Evolutionary conservation across 2,329 filamentous ascomycete genomes (phyloP), one percentile per base, ranked within the genome.

Genomic region (Trichoderma koningii): DNA sequence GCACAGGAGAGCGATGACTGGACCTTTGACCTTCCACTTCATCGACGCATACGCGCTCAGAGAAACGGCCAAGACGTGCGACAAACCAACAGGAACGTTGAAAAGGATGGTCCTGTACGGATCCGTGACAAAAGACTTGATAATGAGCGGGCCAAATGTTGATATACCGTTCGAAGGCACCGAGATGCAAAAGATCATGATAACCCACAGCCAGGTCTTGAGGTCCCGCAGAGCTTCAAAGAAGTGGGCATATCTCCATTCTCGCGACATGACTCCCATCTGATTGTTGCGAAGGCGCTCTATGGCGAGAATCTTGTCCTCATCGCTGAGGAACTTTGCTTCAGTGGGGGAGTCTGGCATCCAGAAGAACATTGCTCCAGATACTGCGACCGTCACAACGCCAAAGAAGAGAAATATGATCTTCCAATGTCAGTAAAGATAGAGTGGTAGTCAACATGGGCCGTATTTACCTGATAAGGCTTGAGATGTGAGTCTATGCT

Each of bases 181-280:
- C 53, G 83, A 83, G 68, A 88, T 83, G 56, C 83, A 77, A 45
- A 85, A 80, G 68, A 84, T 79, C 74, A 85, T 77, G n/a, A 72
- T 69, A 34, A 86, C 81, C 83, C 84, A 86, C 30, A 84, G 75
- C 83, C 83, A 88, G 0, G 85, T 86, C 72, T 89, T 88, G n/a
- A 79, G 68, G 66, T 88, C 86, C 0, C 80, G 68, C 12, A 83
- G 72, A 0, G 85, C 79, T 69, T 89, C 87, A 53, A 76, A 74
- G 4, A 85, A 75, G 66, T 86, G 83, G 15, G 78, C 73, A 70
- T 77, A 81, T 23, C 81, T 78, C 82, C 82, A 86, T 66, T 83
- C 78, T 4, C 80, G 79, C 1, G 79, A 83, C 65, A 81, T 78
- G 30, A 84, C 77, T 1, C 83, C 83, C 77, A 82, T 84, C 66